Percentiles rank a stretch among this genome's conserved stretches.
These are phyloP conservation scores for Xylogone sp. DNA, from an alignment of 2,329 filamentous ascomycete species.

Conservation along the genomic window DNA sequence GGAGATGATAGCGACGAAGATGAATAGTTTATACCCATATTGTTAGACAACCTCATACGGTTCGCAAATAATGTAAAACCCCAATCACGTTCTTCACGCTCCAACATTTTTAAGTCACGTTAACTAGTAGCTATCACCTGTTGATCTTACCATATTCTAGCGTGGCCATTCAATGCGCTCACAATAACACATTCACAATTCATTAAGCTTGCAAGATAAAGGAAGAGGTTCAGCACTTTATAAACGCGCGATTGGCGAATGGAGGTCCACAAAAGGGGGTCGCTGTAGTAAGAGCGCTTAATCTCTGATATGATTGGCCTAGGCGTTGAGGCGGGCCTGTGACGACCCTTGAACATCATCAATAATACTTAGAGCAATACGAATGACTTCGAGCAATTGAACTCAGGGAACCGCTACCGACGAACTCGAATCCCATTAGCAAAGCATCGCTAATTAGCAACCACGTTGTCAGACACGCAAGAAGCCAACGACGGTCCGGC, in stretches of 20 bases:
- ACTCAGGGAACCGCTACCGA: background rate
- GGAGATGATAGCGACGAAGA: conserved; percentile 75
- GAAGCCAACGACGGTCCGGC: conserved; percentile 41
- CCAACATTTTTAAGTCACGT: no score
- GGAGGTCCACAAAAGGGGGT: background rate
- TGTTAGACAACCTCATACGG: background rate
- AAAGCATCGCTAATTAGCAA: conserved; percentile 16
- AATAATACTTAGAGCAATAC: background rate
- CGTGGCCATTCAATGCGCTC: no score
- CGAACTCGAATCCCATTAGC: background rate
- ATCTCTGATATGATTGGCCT: background rate
- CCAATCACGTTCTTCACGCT: no score
- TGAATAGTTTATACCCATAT: conserved; percentile 1
- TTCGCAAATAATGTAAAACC: no score
- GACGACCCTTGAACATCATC: background rate
- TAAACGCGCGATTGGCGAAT: background rate
- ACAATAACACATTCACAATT: background rate
- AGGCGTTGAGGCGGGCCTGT: background rate
- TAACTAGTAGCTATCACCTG: no score
- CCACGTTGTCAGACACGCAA: conserved; percentile 47
- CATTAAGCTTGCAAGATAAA: background rate
- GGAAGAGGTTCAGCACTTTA: background rate
- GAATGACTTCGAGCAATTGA: background rate
- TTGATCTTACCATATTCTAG: no score
- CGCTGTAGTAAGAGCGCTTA: background rate